These are phyloP conservation scores for Colletotrichum trifolii DNA, from an alignment of 2,329 filamentous ascomycete genomes.

Conservation along the genomic window DNA sequence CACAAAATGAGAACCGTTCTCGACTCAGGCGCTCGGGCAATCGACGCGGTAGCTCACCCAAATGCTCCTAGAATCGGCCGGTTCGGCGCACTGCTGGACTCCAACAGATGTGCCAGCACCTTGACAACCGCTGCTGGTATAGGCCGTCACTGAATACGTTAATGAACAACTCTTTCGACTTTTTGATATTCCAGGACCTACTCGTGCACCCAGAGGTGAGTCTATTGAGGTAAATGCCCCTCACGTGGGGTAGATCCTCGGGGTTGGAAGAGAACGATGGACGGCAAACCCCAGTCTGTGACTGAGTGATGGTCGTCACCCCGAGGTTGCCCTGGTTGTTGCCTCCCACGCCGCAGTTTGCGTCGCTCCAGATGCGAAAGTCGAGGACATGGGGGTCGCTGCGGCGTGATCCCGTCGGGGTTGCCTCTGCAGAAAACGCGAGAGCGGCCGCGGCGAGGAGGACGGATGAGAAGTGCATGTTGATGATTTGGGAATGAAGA, in stretches of 20 bases:
- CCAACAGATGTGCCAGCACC: neutral
- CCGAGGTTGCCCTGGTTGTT: constrained; percentile 19
- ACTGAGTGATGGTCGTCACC: constrained; percentile 22
- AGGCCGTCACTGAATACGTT: constrained; percentile 6
- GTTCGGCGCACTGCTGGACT: neutral
- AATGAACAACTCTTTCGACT: neutral
- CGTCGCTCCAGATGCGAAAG: constrained; percentile 27
- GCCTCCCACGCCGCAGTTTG: constrained; percentile 10
- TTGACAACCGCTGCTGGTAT: neutral
- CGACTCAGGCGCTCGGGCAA: neutral
- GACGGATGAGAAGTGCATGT: constrained; percentile 3
- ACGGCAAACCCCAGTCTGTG: constrained; percentile 11
- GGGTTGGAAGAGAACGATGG: constrained; percentile 7
- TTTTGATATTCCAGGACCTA: neutral
- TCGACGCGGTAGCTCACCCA: constrained; percentile 9
- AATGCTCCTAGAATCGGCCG: neutral
- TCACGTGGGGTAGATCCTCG: neutral
- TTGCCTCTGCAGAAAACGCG: constrained; percentile 12
- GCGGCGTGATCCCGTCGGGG: neutral
- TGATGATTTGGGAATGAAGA: neutral
- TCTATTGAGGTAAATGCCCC: constrained; percentile 10
- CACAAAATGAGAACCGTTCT: neutral
- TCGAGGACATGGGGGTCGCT: constrained; percentile 15
- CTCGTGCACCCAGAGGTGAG: neutral
- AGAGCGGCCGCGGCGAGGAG: constrained; percentile 1